Evolutionary conservation across 2,329 filamentous ascomycete genomes (phyloP), one percentile per base, ranked within the genome.

Genomic region (Thermoascus crustaceus): DNA sequence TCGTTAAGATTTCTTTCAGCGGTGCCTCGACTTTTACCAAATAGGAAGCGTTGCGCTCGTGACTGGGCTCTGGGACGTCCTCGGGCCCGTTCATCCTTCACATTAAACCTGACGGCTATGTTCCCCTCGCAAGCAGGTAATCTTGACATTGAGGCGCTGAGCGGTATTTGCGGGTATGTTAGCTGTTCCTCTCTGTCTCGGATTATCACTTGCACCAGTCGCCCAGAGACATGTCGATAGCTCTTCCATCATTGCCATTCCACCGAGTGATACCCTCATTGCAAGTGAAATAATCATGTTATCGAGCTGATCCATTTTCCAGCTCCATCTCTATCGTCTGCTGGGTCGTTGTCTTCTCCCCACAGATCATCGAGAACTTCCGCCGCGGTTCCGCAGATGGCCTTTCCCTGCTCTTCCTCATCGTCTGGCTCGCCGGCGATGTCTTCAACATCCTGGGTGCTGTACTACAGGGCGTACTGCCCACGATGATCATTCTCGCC

Each of bases 281-380:
- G 38, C 38, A 34, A 37, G 30, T n/a, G 30, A 18, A 7, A n/a
- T 34, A 40, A 34, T 43, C 29, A 5, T 23, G 20, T 26, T 32
- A 11, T 16, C 30, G 10, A n/a, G 7, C 6, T 14, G 26, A 36
- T 30, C 34, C n/a, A 35, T 43, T 22, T 19, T 50, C 30, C 40
- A 85, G 88, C 22, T 94, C 88, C 6, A 88, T 98, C 48, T 94
- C 86, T 30, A 95, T 98, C 56, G 88, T 88, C 33, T 95, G 88
- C 58, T 95, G 91, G 91, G 84, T 96, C 38, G 85, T 96, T 22
- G 91, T 98, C 39, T 98, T 95, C 67, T 91, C 86, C 1, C 91
- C 91, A 2, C 91, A 98, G 51, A 95, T 98, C 50, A 81, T 94
- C 49, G 86, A 94, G 55, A 95, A 95, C 57, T 95, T 94, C 66